Evolutionary conservation across 2,329 filamentous ascomycete genomes (phyloP), one percentile per base, ranked within the genome.

Genomic region (Fusarium oxysporum): DNA sequence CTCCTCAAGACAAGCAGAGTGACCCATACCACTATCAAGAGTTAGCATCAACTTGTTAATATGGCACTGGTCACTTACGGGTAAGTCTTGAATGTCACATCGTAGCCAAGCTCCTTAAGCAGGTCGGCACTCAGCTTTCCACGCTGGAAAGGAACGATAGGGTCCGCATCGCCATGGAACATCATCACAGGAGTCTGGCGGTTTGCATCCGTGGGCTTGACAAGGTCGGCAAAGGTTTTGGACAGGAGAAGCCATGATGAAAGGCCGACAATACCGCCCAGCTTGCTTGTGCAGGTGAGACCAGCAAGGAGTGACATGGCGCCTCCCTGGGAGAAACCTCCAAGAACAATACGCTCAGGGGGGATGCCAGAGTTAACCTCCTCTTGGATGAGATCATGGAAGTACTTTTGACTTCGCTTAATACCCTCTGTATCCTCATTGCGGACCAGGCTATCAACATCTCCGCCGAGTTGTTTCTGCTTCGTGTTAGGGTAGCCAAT

Each of bases 201-300:
- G 74, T 88, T 86, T 65, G 69, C 48, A 85, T 87, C 84, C 11
- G 71, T 76, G 19, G 82, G 80, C 6, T 83, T 81, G 28, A 85
- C 71, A 21, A 78, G 63, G 23, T 83, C 80, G 51, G 81, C 78
- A 74, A 89, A 87, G 69, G 83, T 86, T 59, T 80, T 75, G 58
- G 82, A 83, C 35, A 98, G 85, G 25, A 94, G 86, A 75, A 98
- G 83, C 82, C 97, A 98, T 77, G 90, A 92, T 17, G 93, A 96
- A 70, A 98, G 83, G 12, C 92, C 94, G 71, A 98, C 92, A 72
- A 98, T 93, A 71, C 95, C 96, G n/a, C 91, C 96, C 21, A 98
- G 86, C 83, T 94, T 94, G 75, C 89, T 86, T 66, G 85, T 83
- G 74, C 86, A 89, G 8, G 95, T 97, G 45, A 97, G 83, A 9